Evolutionary conservation across 768 basidiomycete species (phyloP), one percentile per base, ranked within the genome.

Genomic region (Lactarius hatsudake): DNA sequence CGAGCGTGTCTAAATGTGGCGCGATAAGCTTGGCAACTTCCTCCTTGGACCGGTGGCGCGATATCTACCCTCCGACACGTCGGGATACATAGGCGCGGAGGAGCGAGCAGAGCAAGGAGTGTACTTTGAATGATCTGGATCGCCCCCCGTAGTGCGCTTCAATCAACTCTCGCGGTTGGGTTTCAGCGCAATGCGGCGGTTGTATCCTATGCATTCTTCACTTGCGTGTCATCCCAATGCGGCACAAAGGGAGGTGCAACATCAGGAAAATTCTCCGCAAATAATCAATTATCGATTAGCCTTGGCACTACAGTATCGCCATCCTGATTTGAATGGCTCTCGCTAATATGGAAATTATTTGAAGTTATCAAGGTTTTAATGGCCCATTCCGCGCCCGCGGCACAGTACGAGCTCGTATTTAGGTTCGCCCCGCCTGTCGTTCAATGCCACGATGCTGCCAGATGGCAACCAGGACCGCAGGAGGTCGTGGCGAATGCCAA

Each of bases 271-370:
- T 1, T n/a, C n/a, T 12, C 10, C n/a, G 8, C 2, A 48, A 12
- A n/a, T 23, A 48, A 48, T 12, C n/a, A 10, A 48, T n/a, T 1
- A n/a, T n/a, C 42, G n/a, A 48, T 48, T 7, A 10, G n/a, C n/a
- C n/a, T 48, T 12, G 45, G 45, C 8, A n/a, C 10, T 20, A 45
- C 20, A 0, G 3, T 10, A 48, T 13, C 20, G 10, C n/a, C 45
- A n/a, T 7, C 45, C 1, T 40, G 17, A 7, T 18, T 42, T 89
- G 18, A 79, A 79, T 54, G 72, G 73, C 60, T 81, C 83, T 64
- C 89, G 89, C 75, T 79, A 81, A 60, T 75, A 87, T 89, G 83
- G 75, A 78, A 79, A 34, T 85, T 28, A 79, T 79, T 89, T 82
- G 75, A 78, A 79, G 32, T 85, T 28, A 79, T 79, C 5, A 81